Evolutionary conservation across 768 basidiomycete species (phyloP).

Genomic region (Sporobolomyces pararoseus): DNA sequence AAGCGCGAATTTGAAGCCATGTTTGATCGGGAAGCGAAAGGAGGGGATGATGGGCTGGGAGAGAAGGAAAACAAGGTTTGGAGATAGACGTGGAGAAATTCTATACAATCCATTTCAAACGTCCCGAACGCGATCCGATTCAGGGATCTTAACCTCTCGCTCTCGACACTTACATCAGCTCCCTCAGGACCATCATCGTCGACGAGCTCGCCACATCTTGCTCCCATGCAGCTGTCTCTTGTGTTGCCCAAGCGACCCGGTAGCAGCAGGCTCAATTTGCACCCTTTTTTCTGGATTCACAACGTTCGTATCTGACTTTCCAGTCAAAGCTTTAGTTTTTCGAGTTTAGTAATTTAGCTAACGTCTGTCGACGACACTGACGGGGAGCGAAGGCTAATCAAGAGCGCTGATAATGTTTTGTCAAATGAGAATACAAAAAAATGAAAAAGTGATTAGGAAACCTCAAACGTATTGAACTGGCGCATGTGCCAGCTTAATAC

Average conservation of each 20-base stretch:
- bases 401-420: too few species aligned
- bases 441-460: too few species aligned
- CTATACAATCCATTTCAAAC: conserved; percentile 52
- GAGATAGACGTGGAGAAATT: neutral
- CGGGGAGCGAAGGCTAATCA: too few species aligned
- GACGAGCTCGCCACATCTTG: conserved; percentile 61
- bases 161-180: conserved; percentile 86
- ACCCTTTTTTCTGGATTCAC: too few species aligned
- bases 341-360: too few species aligned
- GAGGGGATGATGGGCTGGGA: conserved; percentile 24
- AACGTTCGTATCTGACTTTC: too few species aligned
- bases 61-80: conserved; percentile 15
- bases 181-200: conserved; percentile 87
- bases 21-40: conserved; percentile 28
- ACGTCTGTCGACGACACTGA: too few species aligned
- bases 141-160: conserved; percentile 59
- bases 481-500: too few species aligned
- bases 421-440: too few species aligned
- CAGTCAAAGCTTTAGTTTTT: too few species aligned
- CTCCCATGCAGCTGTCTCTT: conserved; percentile 51
- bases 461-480: too few species aligned
- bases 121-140: conserved; percentile 94
- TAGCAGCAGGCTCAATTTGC: too few species aligned
- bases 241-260: conserved; percentile 7
- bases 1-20: conserved; percentile 32